Conservation (phyloP, 2,329 filamentous ascomycete species). For the Sarocladium oryzae region DNA sequence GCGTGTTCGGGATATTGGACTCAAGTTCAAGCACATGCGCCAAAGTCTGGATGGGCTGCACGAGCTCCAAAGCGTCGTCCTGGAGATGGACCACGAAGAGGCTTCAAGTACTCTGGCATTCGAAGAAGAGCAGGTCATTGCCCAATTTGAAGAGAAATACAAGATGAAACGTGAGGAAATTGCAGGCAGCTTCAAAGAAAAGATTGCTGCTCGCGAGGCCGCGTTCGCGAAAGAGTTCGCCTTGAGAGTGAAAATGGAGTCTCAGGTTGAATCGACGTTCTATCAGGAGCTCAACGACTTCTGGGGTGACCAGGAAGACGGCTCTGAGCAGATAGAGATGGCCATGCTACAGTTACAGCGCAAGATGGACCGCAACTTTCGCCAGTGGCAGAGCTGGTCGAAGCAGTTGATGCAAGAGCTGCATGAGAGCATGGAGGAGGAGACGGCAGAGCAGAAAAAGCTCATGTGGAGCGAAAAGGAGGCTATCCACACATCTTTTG, state of each 20-base stretch:
- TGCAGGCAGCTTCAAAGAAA: conserved; percentile 17
- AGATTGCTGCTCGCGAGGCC: conserved; percentile 27
- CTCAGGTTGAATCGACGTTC: conserved; percentile 38
- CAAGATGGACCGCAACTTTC: conserved; percentile 35
- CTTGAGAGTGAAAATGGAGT: conserved; percentile 33
- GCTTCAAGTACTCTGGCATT: conserved; percentile 22
- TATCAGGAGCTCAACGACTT: conserved; percentile 28
- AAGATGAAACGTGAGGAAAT: conserved; percentile 25
- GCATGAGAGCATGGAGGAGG: conserved; percentile 29
- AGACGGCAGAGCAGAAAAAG: conserved; percentile 33
- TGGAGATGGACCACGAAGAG: conserved; percentile 32
- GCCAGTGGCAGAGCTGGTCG: conserved; percentile 34
- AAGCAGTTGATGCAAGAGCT: conserved; percentile 32
- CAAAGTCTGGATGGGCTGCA: conserved; percentile 32
- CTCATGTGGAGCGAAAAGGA: conserved; percentile 30
- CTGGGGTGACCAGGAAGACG: conserved; percentile 30
- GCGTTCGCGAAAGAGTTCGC: conserved; percentile 34
- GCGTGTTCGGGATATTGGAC: conserved; percentile 31
- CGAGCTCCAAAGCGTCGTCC: conserved; percentile 31
- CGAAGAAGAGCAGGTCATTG: conserved; percentile 18
- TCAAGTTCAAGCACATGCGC: conserved; percentile 32
- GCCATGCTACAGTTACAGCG: conserved; percentile 29
- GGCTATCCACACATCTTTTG: conserved; percentile 20
- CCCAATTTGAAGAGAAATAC: conserved; percentile 27
- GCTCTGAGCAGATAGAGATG: conserved; percentile 22